A percentile compares a stretch with the other conserved stretches of the same genome.
These are phyloP conservation scores for Xylariaceae sp. DNA, from an alignment of 2,329 filamentous ascomycete genomes.

Conservation along the genomic window DNA sequence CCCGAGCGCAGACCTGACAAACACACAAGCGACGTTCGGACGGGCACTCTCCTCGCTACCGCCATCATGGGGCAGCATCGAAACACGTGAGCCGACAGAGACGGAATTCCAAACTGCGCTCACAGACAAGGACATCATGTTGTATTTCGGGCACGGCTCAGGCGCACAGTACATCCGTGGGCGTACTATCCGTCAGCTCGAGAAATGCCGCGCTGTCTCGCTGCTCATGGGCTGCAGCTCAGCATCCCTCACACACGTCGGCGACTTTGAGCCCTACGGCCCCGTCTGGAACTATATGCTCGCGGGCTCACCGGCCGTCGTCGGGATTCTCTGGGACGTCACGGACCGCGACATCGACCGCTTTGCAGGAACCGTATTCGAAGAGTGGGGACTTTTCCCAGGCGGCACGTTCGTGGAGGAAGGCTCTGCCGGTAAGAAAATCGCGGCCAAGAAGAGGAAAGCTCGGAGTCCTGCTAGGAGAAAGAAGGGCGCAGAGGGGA, in stretches of 20 bases:
- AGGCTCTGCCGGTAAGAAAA: conserved; percentile 37
- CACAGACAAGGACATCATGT: conserved; percentile 70
- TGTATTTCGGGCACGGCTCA: conserved; percentile 97
- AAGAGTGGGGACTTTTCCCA: conserved; percentile 81
- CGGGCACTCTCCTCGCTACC: conserved; percentile 70
- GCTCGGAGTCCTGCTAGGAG: neutral
- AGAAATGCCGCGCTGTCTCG: conserved; percentile 75
- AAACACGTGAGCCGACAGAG: conserved; percentile 75
- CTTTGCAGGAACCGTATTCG: conserved; percentile 79
- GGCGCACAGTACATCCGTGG: conserved; percentile 93
- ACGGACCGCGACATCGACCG: conserved; percentile 97
- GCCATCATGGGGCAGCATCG: conserved; percentile 73
- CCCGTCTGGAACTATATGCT: conserved; percentile 92
- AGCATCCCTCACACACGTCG: conserved; percentile 78
- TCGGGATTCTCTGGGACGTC: conserved; percentile 96
- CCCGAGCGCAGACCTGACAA: conserved; percentile 80
- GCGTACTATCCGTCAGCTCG: conserved; percentile 79
- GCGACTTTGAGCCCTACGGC: conserved; percentile 89
- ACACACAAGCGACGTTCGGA: conserved; percentile 79
- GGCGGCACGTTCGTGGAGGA: conserved; percentile 53
- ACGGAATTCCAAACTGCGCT: conserved; percentile 76
- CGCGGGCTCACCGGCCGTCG: conserved; percentile 82
- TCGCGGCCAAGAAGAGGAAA: conserved; percentile 38
- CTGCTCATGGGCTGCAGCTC: conserved; percentile 96
- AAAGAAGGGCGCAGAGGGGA: conserved; percentile 37